Evolutionary conservation across 176 grass and related monocot species (phyloP).

Genomic region (Carex littledalei): DNA sequence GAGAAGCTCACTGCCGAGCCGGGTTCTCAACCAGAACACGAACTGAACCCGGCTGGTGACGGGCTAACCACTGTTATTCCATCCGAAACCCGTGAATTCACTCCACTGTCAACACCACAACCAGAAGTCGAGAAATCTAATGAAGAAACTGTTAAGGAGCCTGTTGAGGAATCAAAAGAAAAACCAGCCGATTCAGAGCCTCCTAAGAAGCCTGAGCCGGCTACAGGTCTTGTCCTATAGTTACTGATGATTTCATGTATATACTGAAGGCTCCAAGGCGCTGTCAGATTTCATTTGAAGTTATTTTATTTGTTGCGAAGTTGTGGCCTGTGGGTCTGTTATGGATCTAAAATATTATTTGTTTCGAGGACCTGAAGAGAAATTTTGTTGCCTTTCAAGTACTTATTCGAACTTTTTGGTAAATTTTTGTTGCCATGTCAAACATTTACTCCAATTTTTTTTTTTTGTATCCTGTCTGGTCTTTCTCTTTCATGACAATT

Average conservation of each 20-base stretch:
- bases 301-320: neutral
- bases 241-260: conserved; percentile 28
- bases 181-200: conserved; percentile 17
- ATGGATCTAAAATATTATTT: neutral
- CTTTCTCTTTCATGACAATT: neutral
- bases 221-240: conserved; percentile 54
- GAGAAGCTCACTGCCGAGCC: conserved; percentile 42
- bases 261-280: conserved; percentile 27
- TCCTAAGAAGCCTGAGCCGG: conserved; percentile 33
- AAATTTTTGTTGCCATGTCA: neutral
- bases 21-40: conserved; percentile 27
- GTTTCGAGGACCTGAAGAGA: conserved; percentile 9
- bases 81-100: conserved; percentile 37
- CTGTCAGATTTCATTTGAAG: conserved; percentile 1
- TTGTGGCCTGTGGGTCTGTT: neutral
- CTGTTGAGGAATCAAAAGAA: conserved; percentile 21
- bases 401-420: conserved; percentile 1
- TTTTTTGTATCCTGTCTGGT: neutral
- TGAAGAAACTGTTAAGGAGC: conserved; percentile 12
- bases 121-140: neutral
- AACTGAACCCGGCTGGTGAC: conserved; percentile 17
- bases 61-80: conserved; percentile 24
- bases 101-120: neutral
- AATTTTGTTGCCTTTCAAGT: neutral
- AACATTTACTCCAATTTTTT: neutral